Conservation (phyloP, 768 basidiomycete species). For the Tulasnella sp. region DNA sequence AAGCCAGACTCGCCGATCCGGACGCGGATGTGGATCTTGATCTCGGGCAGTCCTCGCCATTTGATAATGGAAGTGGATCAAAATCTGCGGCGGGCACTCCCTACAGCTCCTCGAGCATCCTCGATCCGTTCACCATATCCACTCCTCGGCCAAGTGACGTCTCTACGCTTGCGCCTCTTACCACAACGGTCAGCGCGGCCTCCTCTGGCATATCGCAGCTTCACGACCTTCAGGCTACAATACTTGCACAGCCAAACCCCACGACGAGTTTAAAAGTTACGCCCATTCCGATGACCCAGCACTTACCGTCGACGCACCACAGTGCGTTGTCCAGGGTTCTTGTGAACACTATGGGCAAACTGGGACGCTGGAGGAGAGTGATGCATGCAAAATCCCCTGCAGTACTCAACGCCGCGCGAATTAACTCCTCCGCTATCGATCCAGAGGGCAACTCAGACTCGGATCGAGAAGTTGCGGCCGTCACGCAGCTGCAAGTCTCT, state of each 20-base stretch:
- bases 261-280: conserved; percentile 19
- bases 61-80: not conserved
- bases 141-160: conserved; percentile 4
- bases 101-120: no score
- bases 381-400: conserved; percentile 26
- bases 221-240: conserved; percentile 39
- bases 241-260: conserved; percentile 26
- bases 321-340: conserved; percentile 62
- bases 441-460: conserved; percentile 2
- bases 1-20: not conserved
- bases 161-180: conserved; percentile 22
- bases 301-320: conserved; percentile 42
- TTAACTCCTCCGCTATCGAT: conserved; percentile 1
- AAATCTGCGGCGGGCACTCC: no score
- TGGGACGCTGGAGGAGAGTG: conserved; percentile 75
- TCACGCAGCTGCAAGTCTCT: not conserved
- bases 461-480: conserved; percentile 1
- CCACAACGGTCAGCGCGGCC: conserved; percentile 41
- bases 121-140: not conserved
- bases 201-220: conserved; percentile 55
- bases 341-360: conserved; percentile 68
- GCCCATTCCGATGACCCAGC: conserved; percentile 32
- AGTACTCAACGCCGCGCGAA: not conserved
- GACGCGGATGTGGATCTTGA: conserved; percentile 17
- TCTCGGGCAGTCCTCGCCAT: not conserved